Conservation (phyloP, 176 grass and related monocot genomes). For the Oryza coarctata region DNA sequence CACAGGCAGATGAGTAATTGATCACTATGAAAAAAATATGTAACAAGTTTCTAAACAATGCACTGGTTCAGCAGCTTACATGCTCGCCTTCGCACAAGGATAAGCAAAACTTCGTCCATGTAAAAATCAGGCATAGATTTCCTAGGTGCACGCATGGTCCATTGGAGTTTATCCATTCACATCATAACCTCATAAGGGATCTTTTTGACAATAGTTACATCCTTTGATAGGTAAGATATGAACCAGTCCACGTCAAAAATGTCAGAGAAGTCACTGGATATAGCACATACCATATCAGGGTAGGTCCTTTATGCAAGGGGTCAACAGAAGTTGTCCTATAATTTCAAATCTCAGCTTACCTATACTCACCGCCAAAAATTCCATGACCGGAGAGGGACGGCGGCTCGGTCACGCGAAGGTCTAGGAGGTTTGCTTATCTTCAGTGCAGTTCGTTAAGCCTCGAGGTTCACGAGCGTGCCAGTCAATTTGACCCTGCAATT, state of each 20-base stretch:
- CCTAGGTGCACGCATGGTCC: conserved; percentile 90
- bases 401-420: too few species aligned
- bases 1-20: not conserved
- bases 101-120: conserved; percentile 78
- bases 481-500: too few species aligned
- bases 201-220: conserved; percentile 75
- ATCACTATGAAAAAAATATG: conserved; percentile 4
- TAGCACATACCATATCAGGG: conserved; percentile 17
- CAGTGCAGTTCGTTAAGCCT: too few species aligned
- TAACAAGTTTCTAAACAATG: conserved; percentile 12
- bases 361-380: too few species aligned
- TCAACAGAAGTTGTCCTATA: not conserved
- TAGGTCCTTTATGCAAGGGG: not conserved
- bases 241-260: conserved; percentile 96
- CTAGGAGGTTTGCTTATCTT: too few species aligned
- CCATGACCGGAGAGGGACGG: too few species aligned
- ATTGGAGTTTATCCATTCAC: conserved; percentile 93
- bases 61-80: conserved; percentile 42
- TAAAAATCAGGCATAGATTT: conserved; percentile 96
- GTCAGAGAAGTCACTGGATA: conserved; percentile 78
- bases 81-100: conserved; percentile 84
- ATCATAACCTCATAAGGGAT: conserved; percentile 89
- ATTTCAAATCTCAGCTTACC: conserved; percentile 36
- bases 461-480: too few species aligned
- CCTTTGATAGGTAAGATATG: conserved; percentile 73